Evolutionary conservation across 129 eudicot species (phyloP), one percentile per base, ranked within the genome.

Genomic region (Solidago caesia): DNA sequence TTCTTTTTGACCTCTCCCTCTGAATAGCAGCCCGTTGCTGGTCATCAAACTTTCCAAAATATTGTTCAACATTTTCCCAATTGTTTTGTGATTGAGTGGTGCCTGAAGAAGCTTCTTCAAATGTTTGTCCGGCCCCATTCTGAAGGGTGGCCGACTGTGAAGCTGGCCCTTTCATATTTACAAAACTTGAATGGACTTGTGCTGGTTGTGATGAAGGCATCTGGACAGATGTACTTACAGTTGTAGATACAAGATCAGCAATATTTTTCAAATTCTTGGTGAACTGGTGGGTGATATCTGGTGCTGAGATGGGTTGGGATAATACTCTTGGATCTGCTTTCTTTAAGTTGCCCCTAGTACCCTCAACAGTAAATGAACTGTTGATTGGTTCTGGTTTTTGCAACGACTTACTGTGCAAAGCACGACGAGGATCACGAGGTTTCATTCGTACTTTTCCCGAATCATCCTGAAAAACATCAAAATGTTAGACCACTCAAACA

Each of bases 341-440:
- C 75, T 80, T 81, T 58, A 71, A 47, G 76, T 67, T 86, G 56
- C 81, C 80, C 49, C 48, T 84, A 15, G 56, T 68, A 13, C 67
- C 84, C 15, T 81, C 86, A 47, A 72, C 21, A 67, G 64, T 70
- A 64, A 82, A 51, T 7, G 77, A 47, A 75, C 75, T 80, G 43
- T 77, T 61, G 61, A 79, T 68, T 16, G 84, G 41, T 62, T 75
- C 79, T 73, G 42, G 73, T 73, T 76, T 89, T 47, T 83, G 84
- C 60, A 73, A 49, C 7, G 81, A 12, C 43, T 66, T 89, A 53
- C 56, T 80, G 63, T 95, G 94, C 72, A 95, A 90, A 70, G 80
- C 84, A 64, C 99, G 99, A 8, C 99, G 97, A 67, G 99, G 99
- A 67, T 95, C 99, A 58, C 99, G 97, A 43, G 96, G 92, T 77